Base-by-base conservation (phyloP, 2,329 filamentous ascomycete species). In the Xylariomycetidae sp. region DNA sequence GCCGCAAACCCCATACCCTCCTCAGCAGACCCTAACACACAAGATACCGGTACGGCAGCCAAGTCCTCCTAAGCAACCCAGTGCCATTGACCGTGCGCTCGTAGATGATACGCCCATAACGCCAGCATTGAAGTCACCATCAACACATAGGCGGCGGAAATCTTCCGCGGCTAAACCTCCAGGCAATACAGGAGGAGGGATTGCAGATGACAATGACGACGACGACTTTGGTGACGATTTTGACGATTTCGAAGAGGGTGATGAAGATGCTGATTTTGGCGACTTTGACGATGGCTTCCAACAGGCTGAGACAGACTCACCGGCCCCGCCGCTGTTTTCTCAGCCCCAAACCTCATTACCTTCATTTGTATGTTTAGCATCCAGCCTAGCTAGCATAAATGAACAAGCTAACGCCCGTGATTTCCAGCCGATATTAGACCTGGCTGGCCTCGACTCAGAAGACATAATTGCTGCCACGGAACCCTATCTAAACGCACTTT, bases 231-330 rank as follows among this genome's bases (percentile, higher is more conserved):
- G 69, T 15, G 74, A 78, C 48, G 75, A 79, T 40, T 73, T 76
- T 58, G 74, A 80, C 53, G 75, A 78, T 41, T 80, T 80, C 45
- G 73, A 77, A 49, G 75, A 79, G 49, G 74, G 72, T 30, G 70
- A 67, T 41, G 64, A 65, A 36, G 67, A 68, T 45, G 69, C 64
- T 27, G 64, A 74, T 49, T 81, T 82, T 62, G 77, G 78, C 50
- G 82, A 85, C 50, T 88, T 87, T 59, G 80, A 84, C 53, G 83
- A 82, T 46, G 80, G 70, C 23, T 87, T 87, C 54, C 74, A 86
- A 50, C 67, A 77, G 54, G 57, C 74, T 36, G 66, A 67, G 34
- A 53, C 60, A 17, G 45, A 59, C 25, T 37, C 54, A 30, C 33
- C 49, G 5, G 49, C 51, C 29, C 46, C 56, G 17, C 51, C 53